Evolutionary conservation across 225 moss, liverwort and hornwort genomes (phyloP).

Genomic region (Pseudoscleropodium purum): DNA sequence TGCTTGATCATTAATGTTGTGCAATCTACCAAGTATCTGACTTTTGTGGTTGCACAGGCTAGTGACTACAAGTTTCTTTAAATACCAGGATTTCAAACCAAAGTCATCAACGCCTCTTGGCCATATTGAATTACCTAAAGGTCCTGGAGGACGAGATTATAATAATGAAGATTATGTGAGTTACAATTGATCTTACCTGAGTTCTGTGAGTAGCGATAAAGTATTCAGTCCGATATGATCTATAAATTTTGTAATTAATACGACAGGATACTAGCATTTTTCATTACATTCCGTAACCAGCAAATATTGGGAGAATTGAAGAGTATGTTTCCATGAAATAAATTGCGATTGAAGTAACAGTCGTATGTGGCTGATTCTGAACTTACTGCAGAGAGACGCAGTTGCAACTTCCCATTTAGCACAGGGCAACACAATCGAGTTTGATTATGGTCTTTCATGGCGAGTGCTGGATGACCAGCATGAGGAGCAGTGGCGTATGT

Average conservation of each 20-base stretch:
- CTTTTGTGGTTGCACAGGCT: constrained; percentile 18
- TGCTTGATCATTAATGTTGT: background rate
- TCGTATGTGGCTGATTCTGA: background rate
- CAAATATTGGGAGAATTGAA: background rate
- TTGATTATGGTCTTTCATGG: constrained; percentile 35
- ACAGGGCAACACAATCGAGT: constrained; percentile 57
- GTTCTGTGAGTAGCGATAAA: background rate
- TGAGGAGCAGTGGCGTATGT: constrained; percentile 28
- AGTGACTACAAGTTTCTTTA: constrained; percentile 1
- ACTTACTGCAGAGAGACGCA: constrained; percentile 17
- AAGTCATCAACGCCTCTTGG: background rate
- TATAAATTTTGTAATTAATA: background rate
- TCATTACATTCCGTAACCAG: background rate
- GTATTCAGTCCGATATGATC: background rate
- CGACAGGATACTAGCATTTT: background rate
- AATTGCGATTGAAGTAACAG: background rate
- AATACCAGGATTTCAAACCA: background rate
- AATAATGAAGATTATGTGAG: constrained; percentile 27
- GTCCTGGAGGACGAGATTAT: background rate
- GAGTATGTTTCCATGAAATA: background rate
- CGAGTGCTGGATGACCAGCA: constrained; percentile 32
- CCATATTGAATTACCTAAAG: constrained; percentile 15
- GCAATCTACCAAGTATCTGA: background rate
- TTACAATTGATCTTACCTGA: background rate
- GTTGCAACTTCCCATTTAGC: constrained; percentile 46